Base-by-base conservation (phyloP, 352 stramenopile genomes). In the Pilasporangium apinafurcum region DNA sequence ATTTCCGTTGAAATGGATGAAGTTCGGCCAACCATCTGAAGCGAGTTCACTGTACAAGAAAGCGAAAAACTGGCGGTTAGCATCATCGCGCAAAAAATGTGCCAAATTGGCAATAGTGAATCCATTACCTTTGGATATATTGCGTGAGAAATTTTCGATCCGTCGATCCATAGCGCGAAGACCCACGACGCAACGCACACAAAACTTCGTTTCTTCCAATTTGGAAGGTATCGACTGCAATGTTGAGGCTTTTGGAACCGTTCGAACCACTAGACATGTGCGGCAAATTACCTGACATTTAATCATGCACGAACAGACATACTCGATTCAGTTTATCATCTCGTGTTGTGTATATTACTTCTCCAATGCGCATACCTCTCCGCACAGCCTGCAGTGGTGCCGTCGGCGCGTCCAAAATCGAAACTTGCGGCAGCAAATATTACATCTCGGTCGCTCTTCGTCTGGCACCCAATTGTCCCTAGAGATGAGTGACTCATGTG, bases 161-260 rank as follows among this genome's bases (percentile, higher is more conserved):
- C 51, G 56, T 9, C 59, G 66, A 37, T 78, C 68, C 24, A 67
- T 62, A 0, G 43, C 52, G 10, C 68, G 68, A 17, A 82, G 49
- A 5, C 55, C 27, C 56, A 82, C 59, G 44, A 82, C 55, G 21
- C 62, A 82, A 16, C 68, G 65, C 41, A 82, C 65, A 31, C 68
- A 82, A 27, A 82, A 82, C 34, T 82, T 79, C 25, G 64, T 73
- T 20, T 55, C 40, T n/a, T 53, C 65, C 20, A 79, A 65, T 17
- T 41, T 25, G 0, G 40, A 8, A 3, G 29, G 20, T 14, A n/a
- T 14, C 9, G n/a, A 12, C 2, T 5, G 10, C 43, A 32, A n/a
- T 1, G 13, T 17, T 34, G 13, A 33, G 9, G 36, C 47, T 5
- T 44, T 41, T 4, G 57, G 60, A 3, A 79, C 65, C 0, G 36